A percentile compares a stretch with the other conserved stretches of the same genome.
Evolutionary conservation across 1,284 basidiomycete species (phyloP).

Genomic region (Hypsizygus ulmarius): DNA sequence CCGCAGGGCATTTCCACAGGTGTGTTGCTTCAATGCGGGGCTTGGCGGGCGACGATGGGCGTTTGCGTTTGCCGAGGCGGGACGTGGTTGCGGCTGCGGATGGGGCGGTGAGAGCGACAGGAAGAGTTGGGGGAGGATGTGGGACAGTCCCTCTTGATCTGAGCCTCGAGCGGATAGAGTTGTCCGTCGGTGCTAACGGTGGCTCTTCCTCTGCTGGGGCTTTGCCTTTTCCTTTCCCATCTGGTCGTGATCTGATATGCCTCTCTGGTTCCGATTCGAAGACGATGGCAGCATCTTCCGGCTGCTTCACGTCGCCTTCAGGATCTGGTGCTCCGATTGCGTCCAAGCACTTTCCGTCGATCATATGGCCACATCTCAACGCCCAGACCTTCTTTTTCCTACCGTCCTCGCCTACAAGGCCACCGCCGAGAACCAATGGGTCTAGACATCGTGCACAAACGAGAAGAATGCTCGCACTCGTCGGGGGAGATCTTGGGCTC

Average conservation of each 20-base stretch:
- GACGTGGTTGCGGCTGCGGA: conserved; percentile 5
- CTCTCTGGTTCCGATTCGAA: conserved; percentile 4
- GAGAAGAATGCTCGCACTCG: conserved; percentile 37
- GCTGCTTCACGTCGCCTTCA: conserved; percentile 20
- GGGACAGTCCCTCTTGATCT: conserved; percentile 38
- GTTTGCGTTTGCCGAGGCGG: conserved; percentile 20
- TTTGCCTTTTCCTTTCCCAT: conserved; percentile 39
- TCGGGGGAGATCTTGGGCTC: conserved; percentile 10
- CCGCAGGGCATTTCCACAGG: conserved; percentile 64
- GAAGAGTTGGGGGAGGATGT: conserved; percentile 9
- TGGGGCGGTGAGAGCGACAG: conserved; percentile 17
- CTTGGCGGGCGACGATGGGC: conserved; percentile 14
- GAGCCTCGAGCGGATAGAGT: conserved; percentile 52
- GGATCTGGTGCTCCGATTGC: conserved; percentile 48
- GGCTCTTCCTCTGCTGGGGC: conserved; percentile 29
- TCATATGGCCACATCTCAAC: conserved; percentile 69
- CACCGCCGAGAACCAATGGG: conserved; percentile 47
- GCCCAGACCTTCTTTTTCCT: conserved; percentile 56
- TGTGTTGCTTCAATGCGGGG: conserved; percentile 45
- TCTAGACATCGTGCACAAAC: conserved; percentile 63
- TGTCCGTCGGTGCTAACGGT: conserved; percentile 17
- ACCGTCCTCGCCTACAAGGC: conserved; percentile 32
- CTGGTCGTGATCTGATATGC: conserved; percentile 4
- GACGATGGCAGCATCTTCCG: conserved; percentile 20
- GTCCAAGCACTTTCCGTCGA: conserved; percentile 71